Evolutionary conservation across 768 basidiomycete species (phyloP).

Genomic region (Podaxis sp.): DNA sequence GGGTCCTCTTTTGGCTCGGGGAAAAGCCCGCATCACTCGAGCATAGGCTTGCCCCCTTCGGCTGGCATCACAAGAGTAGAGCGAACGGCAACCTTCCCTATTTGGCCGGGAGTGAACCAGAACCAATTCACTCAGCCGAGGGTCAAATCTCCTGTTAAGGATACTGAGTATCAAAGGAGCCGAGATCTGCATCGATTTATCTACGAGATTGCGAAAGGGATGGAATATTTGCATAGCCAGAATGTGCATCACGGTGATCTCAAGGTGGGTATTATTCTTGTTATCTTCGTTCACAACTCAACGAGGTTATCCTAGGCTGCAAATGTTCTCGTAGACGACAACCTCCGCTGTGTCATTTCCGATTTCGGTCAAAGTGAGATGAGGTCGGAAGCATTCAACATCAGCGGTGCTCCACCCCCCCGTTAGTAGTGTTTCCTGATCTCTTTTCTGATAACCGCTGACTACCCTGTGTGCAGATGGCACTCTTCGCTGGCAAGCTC

Average conservation of each 20-base stretch:
- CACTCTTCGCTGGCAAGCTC: constrained; percentile 70
- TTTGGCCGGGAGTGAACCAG: constrained; percentile 13
- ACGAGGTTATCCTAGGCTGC: constrained; percentile 43
- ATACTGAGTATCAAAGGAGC: constrained; percentile 24
- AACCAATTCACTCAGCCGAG: neutral
- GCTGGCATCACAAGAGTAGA: neutral
- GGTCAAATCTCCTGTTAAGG: neutral
- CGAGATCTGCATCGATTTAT: constrained; percentile 60
- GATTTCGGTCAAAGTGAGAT: constrained; percentile 86
- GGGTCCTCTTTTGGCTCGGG: constrained; percentile 1
- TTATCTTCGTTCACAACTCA: neutral
- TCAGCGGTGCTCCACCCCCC: constrained; percentile 50
- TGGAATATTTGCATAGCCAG: constrained; percentile 74
- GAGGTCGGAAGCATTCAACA: constrained; percentile 65
- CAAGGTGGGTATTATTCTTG: constrained; percentile 49
- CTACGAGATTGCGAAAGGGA: constrained; percentile 75
- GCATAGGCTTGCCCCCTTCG: neutral
- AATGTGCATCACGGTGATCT: constrained; percentile 80
- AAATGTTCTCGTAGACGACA: constrained; percentile 76
- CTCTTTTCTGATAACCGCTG: constrained; percentile 4
- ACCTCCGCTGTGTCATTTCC: constrained; percentile 66
- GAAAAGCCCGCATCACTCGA: constrained; percentile 2
- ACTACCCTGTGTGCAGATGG: constrained; percentile 41
- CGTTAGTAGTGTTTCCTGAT: constrained; percentile 36
- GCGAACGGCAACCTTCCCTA: constrained; percentile 7